These are phyloP conservation scores for Hsuehochloa calcarea DNA, from an alignment of 176 grass and related monocot species.

Conservation along the genomic window DNA sequence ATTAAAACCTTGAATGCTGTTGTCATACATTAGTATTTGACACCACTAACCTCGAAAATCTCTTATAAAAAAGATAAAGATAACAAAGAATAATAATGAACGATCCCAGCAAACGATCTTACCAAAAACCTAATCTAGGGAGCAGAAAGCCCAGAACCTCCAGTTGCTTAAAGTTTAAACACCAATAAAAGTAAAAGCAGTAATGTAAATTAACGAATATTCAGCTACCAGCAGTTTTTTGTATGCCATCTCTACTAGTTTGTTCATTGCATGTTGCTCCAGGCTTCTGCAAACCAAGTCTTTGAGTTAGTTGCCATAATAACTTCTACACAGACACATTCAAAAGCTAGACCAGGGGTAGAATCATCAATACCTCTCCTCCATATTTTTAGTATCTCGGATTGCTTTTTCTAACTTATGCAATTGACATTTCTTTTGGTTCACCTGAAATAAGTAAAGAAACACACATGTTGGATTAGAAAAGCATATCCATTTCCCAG, in stretches of 20 bases:
- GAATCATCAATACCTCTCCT: conserved; percentile 54
- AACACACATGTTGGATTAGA: conserved; percentile 7
- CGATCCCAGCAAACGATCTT: neutral
- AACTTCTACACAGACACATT: neutral
- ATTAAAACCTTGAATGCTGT: neutral
- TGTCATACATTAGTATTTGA: neutral
- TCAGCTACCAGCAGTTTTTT: conserved; percentile 62
- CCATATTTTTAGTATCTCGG: conserved; percentile 51
- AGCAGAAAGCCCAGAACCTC: conserved; percentile 6
- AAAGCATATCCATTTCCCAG: conserved; percentile 9
- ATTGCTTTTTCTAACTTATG: conserved; percentile 55
- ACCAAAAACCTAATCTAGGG: neutral
- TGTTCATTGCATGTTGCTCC: conserved; percentile 60
- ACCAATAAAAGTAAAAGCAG: neutral
- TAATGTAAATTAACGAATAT: conserved; percentile 34
- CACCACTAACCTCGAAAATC: neutral
- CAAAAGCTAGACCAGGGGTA: neutral
- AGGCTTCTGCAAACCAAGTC: conserved; percentile 52
- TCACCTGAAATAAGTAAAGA: conserved; percentile 43
- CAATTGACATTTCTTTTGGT: conserved; percentile 51
- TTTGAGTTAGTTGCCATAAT: conserved; percentile 20
- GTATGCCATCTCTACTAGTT: conserved; percentile 63
- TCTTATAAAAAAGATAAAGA: neutral
- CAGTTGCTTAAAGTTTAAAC: neutral
- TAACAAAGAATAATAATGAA: neutral